These are phyloP conservation scores for Hymenoscyphus occultus DNA, from an alignment of 2,329 filamentous ascomycete genomes.

Conservation along the genomic window DNA sequence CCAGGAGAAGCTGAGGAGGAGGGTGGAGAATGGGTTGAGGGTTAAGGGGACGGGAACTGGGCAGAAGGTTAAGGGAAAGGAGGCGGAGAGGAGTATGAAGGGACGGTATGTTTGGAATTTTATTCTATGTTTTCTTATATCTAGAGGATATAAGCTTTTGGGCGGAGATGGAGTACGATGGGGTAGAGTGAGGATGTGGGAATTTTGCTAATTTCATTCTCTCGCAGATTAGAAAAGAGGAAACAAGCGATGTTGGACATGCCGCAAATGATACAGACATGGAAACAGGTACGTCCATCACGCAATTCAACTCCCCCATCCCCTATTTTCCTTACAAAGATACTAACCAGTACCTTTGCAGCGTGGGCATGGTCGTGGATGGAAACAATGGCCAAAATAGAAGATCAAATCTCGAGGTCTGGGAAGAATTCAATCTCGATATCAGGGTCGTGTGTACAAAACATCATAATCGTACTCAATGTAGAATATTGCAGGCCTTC, in stretches of 20 bases:
- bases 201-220: conserved; percentile 32
- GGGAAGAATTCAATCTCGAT: conserved; percentile 3
- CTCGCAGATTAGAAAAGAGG: conserved; percentile 73
- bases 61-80: conserved; percentile 91
- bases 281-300: conserved; percentile 73
- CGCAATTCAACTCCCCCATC: neutral
- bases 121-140: neutral
- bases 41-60: conserved; percentile 93
- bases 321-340: neutral
- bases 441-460: conserved; percentile 25
- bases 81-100: conserved; percentile 84
- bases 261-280: conserved; percentile 85
- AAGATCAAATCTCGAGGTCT: conserved; percentile 5
- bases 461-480: conserved; percentile 21
- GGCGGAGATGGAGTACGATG: neutral
- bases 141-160: too few species aligned
- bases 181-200: neutral
- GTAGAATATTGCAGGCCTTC: conserved; percentile 19
- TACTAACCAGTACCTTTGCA: conserved; percentile 38
- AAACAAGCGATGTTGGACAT: conserved; percentile 92
- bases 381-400: conserved; percentile 69
- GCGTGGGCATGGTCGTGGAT: conserved; percentile 69
- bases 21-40: conserved; percentile 74
- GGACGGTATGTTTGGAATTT: conserved; percentile 53
- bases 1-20: conserved; percentile 64